These are phyloP conservation scores for Geotrichum fermentans DNA, from an alignment of 1,139 yeast genomes.

Conservation along the genomic window DNA sequence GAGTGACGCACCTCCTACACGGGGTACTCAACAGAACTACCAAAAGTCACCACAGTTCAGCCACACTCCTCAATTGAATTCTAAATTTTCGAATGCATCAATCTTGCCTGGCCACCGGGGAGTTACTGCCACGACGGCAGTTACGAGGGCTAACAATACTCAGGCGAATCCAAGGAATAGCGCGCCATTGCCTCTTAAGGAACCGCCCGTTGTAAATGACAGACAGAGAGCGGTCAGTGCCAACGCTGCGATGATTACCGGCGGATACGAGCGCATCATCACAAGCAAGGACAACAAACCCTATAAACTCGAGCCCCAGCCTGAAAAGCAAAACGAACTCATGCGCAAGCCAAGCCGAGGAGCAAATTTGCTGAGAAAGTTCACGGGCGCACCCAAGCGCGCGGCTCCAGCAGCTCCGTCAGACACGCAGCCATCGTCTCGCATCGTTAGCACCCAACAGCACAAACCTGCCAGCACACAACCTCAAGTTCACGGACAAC, in stretches of 20 bases:
- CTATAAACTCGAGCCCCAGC: not conserved
- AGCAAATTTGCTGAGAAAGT: slow-evolving; percentile 10
- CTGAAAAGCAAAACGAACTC: not conserved
- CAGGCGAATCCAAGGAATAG: not conserved
- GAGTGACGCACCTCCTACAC: not conserved
- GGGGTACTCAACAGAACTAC: not conserved
- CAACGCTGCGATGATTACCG: not conserved
- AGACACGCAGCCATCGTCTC: not conserved
- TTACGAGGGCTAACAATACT: not conserved
- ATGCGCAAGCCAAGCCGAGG: slow-evolving; percentile 5
- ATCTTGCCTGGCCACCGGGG: not conserved
- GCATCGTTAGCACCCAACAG: not conserved
- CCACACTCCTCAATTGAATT: not conserved
- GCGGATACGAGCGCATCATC: slow-evolving; percentile 1
- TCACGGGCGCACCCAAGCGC: slow-evolving; percentile 17
- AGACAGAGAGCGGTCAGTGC: slow-evolving; percentile 9
- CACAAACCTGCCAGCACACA: not conserved
- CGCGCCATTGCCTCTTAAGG: not conserved
- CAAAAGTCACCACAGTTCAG: not conserved
- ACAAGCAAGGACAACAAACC: not conserved
- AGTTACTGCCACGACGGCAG: not conserved
- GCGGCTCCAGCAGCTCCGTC: slow-evolving; percentile 19
- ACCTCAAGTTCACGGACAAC: not conserved
- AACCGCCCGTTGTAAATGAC: not conserved
- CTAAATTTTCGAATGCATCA: no score